phyloP scores from a whole-genome alignment of 192 early-diverging fungal genomes.

The Bifiguratus adelaidae region DNA sequence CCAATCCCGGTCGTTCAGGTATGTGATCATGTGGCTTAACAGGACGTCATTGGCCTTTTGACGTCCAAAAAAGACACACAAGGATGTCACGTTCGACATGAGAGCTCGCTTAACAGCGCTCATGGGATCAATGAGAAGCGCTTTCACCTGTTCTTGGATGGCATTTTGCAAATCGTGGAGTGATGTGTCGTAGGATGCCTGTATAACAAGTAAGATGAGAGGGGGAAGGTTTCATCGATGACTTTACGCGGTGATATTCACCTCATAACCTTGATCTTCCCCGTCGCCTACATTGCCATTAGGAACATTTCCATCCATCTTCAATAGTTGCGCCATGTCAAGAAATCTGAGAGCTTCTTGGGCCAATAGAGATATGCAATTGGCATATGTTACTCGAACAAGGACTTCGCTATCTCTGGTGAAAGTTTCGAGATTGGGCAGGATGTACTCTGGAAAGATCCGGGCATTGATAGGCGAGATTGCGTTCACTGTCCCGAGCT shows the following conservation, averaged over 20 bases:
- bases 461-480: constrained; percentile 73
- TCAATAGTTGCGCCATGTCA: constrained; percentile 54
- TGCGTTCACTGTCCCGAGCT: constrained; percentile 66
- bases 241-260: not conserved
- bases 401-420: constrained; percentile 58
- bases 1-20: constrained; percentile 95
- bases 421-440: constrained; percentile 64
- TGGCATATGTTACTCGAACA: constrained; percentile 76
- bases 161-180: constrained; percentile 66
- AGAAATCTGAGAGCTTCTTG: constrained; percentile 67
- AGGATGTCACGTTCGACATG: constrained; percentile 65
- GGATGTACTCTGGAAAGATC: constrained; percentile 86
- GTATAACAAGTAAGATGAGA: not conserved
- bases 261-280: constrained; percentile 37
- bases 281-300: no score
- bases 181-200: constrained; percentile 62
- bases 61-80: constrained; percentile 78
- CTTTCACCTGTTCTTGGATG: constrained; percentile 73
- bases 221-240: constrained; percentile 3
- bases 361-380: constrained; percentile 67
- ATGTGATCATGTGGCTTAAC: constrained; percentile 91
- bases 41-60: constrained; percentile 74
- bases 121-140: constrained; percentile 70
- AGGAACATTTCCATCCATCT: not conserved
- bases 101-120: constrained; percentile 79